These are phyloP conservation scores for Mortierella antarctica DNA, from an alignment of 192 early-diverging fungal species.

Conservation along the genomic window DNA sequence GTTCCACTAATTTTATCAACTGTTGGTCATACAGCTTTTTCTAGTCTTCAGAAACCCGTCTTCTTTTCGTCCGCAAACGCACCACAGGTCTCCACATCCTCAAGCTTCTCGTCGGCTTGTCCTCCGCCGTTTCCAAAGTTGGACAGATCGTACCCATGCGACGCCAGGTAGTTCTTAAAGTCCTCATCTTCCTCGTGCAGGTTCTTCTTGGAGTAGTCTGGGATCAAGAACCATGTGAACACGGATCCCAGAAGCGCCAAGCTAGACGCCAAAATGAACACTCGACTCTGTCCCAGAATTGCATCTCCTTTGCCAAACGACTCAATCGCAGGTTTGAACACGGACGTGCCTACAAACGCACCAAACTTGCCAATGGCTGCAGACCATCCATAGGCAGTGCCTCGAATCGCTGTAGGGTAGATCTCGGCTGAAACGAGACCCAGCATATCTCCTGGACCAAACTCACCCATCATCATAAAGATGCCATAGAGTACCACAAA, in stretches of 20 bases:
- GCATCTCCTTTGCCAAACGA: constrained; percentile 47
- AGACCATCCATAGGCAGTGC: constrained; percentile 62
- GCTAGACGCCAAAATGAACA: constrained; percentile 58
- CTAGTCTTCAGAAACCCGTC: too few species aligned
- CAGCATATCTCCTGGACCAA: constrained; percentile 65
- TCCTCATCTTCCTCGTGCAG: constrained; percentile 60
- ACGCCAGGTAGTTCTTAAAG: constrained; percentile 57
- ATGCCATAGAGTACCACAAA: constrained; percentile 68
- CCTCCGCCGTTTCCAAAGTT: constrained; percentile 10
- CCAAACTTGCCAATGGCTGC: constrained; percentile 54
- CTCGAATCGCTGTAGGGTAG: constrained; percentile 65
- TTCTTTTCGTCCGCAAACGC: too few species aligned
- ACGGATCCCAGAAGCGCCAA: constrained; percentile 61
- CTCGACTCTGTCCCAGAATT: constrained; percentile 49
- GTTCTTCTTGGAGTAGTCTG: constrained; percentile 58
- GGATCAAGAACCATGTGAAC: constrained; percentile 57
- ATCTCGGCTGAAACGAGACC: constrained; percentile 62
- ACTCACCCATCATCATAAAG: constrained; percentile 64
- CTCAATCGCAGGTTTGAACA: constrained; percentile 55
- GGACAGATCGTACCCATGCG: constrained; percentile 56
- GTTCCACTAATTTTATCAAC: too few species aligned
- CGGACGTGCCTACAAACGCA: constrained; percentile 55
- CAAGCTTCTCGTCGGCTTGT: too few species aligned
- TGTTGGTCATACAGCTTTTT: too few species aligned
- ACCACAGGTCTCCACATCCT: too few species aligned